Conservation (phyloP, 805 yeast genomes). For the Schizosaccharomyces cryophilus region DNA sequence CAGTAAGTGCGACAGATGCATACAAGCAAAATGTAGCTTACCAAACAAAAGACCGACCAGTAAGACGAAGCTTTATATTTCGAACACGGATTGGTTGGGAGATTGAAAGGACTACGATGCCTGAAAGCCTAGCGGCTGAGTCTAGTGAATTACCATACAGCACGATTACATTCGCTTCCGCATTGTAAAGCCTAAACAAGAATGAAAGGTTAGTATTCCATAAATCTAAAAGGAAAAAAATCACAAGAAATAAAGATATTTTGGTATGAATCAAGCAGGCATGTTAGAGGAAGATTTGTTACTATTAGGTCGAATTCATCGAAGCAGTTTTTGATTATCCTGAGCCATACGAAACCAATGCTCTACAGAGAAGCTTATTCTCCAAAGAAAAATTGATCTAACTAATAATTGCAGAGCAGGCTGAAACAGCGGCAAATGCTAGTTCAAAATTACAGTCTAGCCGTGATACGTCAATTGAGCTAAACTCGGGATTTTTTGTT, state of each 20-base stretch:
- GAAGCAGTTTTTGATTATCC: too few relatives aligned
- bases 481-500: too few relatives aligned
- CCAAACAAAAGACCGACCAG: slow-evolving; percentile 35
- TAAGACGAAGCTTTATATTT: slow-evolving; percentile 35
- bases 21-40: too few relatives aligned
- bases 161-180: not conserved
- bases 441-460: too few relatives aligned
- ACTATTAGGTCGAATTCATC: too few relatives aligned
- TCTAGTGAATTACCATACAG: not conserved
- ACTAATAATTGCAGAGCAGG: too few relatives aligned
- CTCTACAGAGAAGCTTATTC: too few relatives aligned
- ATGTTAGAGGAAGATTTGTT: not conserved
- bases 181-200: not conserved
- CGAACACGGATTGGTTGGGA: slow-evolving; percentile 51
- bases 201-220: not conserved
- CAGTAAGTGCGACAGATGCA: not conserved
- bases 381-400: too few relatives aligned
- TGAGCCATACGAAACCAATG: too few relatives aligned
- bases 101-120: slow-evolving; percentile 52
- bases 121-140: slow-evolving; percentile 37
- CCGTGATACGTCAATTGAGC: too few relatives aligned
- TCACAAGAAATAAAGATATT: not conserved
- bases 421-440: too few relatives aligned
- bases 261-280: not conserved
- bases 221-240: not conserved